Evolutionary conservation across 805 yeast genomes (phyloP).

Genomic region (Cyberlindnera mycetangii): DNA sequence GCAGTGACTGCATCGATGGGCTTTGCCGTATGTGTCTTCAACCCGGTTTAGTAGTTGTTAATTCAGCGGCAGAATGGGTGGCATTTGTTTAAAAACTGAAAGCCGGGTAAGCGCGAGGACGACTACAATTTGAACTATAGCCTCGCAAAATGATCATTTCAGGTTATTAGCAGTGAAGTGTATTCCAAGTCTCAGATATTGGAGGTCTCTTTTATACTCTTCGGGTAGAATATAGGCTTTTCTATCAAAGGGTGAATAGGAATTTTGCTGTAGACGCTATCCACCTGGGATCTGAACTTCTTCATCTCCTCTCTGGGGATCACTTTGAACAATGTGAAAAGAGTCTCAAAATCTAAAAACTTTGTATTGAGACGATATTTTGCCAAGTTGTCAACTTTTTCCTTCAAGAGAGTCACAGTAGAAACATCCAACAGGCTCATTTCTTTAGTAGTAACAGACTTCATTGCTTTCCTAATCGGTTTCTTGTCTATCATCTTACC

Average conservation of each 20-base stretch:
- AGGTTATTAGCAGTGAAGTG: too few species aligned
- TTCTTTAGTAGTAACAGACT: slow-evolving; percentile 1
- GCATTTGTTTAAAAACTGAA: too few species aligned
- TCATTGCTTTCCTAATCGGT: slow-evolving; percentile 7
- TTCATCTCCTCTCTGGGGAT: slow-evolving; percentile 4
- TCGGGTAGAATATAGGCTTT: background rate
- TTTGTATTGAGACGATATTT: slow-evolving; percentile 3
- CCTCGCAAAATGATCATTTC: too few species aligned
- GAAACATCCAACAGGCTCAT: background rate
- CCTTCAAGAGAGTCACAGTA: background rate
- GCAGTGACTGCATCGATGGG: slow-evolving; percentile 7
- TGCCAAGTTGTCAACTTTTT: slow-evolving; percentile 5
- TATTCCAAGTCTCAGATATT: background rate
- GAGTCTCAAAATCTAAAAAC: slow-evolving; percentile 6
- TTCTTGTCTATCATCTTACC: slow-evolving; percentile 4
- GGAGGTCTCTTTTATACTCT: background rate
- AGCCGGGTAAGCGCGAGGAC: background rate
- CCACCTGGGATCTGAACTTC: background rate
- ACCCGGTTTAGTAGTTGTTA: background rate
- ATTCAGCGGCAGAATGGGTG: too few species aligned
- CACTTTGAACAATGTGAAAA: slow-evolving; percentile 3
- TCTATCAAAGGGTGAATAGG: slow-evolving; percentile 4
- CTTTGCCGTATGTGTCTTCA: too few species aligned
- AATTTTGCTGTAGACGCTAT: slow-evolving; percentile 1
- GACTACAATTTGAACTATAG: too few species aligned